Base-by-base conservation (phyloP, 73 alveolate genomes). In the Paramecium biaurelia region DNA sequence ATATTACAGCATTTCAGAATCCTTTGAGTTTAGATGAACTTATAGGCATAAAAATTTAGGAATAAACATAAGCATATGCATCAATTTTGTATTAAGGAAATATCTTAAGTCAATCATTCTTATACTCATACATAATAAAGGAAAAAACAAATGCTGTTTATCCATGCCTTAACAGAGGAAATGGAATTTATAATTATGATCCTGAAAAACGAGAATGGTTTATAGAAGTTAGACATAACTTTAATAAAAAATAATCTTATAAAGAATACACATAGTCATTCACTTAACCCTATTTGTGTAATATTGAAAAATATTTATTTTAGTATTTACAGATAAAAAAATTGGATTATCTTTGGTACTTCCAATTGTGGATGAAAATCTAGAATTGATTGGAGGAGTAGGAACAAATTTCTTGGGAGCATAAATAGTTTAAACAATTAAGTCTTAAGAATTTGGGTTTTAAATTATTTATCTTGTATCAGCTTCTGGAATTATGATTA, bases 181-280 rank as follows among this genome's bases (percentile, higher is more conserved):
- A 72, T 4, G 58, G 58, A 42, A 72, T 72, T 1, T 72, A 35
- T 72, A 12, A 10, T 21, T 72, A 72, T 42, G 58, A 28, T 5
- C 86, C 86, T 20, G 86, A 72, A 14, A 38, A 35, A 18, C 8
- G 86, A 72, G 86, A 30, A 12, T 72, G 86, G 86, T 72, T 28
- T 20, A 3, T 34, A 5, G 86, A 72, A 10, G 53, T 38, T 4
- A 34, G 45, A 72, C 21, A 18, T 28, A 35, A 35, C 7, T 72
- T 28, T 15, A 24, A 72, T 28, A 28, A 15, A 9, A 11, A 37
- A 4, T 10, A 34, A 12, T 8, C 15, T 14, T 32, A 35, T 37
- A 37, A 1, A 1, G 59, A 72, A 37, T 72, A 72, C 18, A 15
- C n/a, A 32, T 1, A 28, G 18, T 72, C 56, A 7, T 35, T 72